Evolutionary conservation across 169 alveolate species (phyloP), one percentile per base, ranked within the genome.

Genomic region (Plasmodium relictum): DNA sequence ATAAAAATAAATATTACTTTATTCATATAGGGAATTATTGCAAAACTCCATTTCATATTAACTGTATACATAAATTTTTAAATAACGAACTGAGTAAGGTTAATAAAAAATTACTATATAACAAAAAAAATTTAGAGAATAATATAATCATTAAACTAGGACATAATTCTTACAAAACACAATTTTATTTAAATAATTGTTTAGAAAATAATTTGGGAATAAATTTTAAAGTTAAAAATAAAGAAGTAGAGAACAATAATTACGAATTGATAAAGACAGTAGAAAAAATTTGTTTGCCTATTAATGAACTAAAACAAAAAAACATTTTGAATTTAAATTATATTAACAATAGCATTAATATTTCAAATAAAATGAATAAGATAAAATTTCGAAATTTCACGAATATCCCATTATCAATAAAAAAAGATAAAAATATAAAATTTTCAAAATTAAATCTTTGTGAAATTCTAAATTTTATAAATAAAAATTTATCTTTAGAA

Each of bases 351-450:
- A 31, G 1, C 39, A 31, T 2, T 31, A 31, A 41, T 7, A 45
- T 20, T 48, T 48, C 80, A 45, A 48, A 50, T 78, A 63, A 52
- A 24, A 66, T 65, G 89, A 52, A n/a, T 63, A 78, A 8, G 37
- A 50, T 78, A 26, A 16, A 50, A 78, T 63, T 78, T 58, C 22
- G 89, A 58, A 78, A 6, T 56, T 65, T 78, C 54, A 66, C 89
- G 5, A 74, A 78, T 44, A 66, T 41, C 26, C 69, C 74, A 9
- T 48, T 50, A 26, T 48, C 68, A 41, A 7, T 48, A 78, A 78
- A 65, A 63, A 78, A 78, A 22, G 89, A 65, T 0, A 65, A 45
- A 3, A 63, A 26, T 26, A 54, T 78, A 54, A 78, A 78, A 48
- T 63, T 78, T 50, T 62, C 89, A 0, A 68, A 58, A 78, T 50